Evolutionary conservation across 768 basidiomycete genomes (phyloP).

Genomic region (Cystobasidium onofrii): DNA sequence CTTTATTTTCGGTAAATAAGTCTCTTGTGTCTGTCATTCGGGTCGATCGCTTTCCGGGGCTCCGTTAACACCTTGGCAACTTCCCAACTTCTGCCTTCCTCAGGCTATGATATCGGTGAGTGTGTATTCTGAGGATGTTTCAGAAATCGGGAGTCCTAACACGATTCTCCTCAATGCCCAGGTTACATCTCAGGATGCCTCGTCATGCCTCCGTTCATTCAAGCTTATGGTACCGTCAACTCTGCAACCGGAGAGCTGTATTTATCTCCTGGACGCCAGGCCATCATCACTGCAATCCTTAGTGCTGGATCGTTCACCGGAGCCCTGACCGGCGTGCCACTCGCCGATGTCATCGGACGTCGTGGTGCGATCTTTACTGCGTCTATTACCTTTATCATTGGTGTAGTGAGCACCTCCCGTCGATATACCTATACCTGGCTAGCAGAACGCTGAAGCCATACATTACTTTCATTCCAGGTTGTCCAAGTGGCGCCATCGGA

Average conservation of each 20-base stretch:
- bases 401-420: constrained; percentile 10
- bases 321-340: constrained; percentile 24
- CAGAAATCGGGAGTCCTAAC: no score
- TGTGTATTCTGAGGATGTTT: no score
- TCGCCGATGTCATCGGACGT: constrained; percentile 24
- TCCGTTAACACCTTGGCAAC: no score
- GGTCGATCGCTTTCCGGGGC: no score
- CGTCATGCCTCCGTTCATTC: constrained; percentile 30
- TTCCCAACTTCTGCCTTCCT: no score
- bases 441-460: background rate
- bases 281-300: constrained; percentile 30
- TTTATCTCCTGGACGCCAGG: constrained; percentile 24
- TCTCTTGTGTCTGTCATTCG: no score
- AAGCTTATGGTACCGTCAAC: constrained; percentile 3
- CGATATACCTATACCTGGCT: background rate
- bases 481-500: constrained; percentile 30
- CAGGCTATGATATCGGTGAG: constrained; percentile 29
- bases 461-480: background rate
- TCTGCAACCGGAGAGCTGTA: background rate
- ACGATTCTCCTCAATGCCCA: no score
- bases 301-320: constrained; percentile 28
- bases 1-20: constrained; percentile 21
- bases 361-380: constrained; percentile 23
- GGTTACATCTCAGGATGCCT: constrained; percentile 31
- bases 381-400: constrained; percentile 15